Conservation (phyloP, 257 asterid genomes). For the Solanum rostratum region DNA sequence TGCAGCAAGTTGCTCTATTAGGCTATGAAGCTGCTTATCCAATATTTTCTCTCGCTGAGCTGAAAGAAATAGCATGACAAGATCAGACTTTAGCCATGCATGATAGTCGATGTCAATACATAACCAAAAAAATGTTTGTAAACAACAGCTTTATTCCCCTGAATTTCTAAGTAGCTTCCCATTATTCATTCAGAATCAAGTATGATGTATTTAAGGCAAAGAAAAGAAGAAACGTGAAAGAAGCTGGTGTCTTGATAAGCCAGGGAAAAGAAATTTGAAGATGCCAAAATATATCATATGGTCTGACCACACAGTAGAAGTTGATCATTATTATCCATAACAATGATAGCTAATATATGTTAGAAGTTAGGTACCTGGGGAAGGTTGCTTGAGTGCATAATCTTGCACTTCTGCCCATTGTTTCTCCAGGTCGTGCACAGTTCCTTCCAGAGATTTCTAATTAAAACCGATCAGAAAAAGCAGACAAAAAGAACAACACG, state of each 20-base stretch:
- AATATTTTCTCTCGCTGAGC: slow-evolving; percentile 82
- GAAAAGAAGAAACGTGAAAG: not conserved
- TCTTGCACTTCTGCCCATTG: slow-evolving; percentile 70
- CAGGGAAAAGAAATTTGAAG: not conserved
- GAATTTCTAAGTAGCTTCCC: not conserved
- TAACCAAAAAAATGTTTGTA: not conserved
- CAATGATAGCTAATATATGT: not conserved
- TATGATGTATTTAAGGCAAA: not conserved
- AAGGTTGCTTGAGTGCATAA: slow-evolving; percentile 60
- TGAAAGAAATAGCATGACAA: slow-evolving; percentile 21
- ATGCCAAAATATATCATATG: not conserved
- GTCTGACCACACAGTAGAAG: not conserved
- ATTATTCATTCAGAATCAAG: not conserved
- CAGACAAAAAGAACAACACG: not conserved
- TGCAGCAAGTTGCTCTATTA: slow-evolving; percentile 76
- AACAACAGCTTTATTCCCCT: not conserved
- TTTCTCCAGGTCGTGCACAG: slow-evolving; percentile 52
- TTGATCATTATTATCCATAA: not conserved
- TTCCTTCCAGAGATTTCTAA: slow-evolving; percentile 55
- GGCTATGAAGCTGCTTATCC: slow-evolving; percentile 93
- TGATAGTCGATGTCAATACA: not conserved
- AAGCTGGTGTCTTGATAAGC: not conserved
- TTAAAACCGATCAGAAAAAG: slow-evolving; percentile 4
- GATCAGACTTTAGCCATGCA: not conserved
- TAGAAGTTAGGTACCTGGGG: slow-evolving; percentile 46